Evolutionary conservation across 768 basidiomycete species (phyloP).

Genomic region (Brasilioporus rufonigricans): DNA sequence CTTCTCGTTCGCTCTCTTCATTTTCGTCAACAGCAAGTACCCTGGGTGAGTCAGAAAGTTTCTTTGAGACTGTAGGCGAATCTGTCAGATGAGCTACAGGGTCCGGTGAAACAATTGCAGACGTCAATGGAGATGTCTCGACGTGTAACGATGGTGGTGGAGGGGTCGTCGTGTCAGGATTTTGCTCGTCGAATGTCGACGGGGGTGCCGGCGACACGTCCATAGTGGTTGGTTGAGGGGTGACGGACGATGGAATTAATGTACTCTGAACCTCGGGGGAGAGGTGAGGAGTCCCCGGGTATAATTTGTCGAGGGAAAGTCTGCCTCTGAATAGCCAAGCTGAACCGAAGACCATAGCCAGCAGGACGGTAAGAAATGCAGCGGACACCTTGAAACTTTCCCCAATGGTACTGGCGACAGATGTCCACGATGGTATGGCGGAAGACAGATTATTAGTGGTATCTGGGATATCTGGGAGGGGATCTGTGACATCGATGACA

Average conservation of each 20-base stretch:
- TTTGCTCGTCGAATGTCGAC: slow-evolving; percentile 2
- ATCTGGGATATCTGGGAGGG: slow-evolving; percentile 18
- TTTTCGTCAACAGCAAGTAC: slow-evolving; percentile 33
- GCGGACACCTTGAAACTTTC: slow-evolving; percentile 14
- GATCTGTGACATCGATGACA: slow-evolving; percentile 13
- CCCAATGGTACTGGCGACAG: slow-evolving; percentile 11
- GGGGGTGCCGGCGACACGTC: neutral
- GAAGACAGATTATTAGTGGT: slow-evolving; percentile 14
- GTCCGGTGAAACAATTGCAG: neutral
- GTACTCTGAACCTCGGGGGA: neutral
- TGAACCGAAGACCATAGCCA: slow-evolving; percentile 25
- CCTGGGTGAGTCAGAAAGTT: slow-evolving; percentile 8
- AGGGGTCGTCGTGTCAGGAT: neutral
- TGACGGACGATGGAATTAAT: neutral
- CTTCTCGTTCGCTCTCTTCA: slow-evolving; percentile 63
- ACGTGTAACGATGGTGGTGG: neutral
- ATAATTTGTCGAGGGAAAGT: slow-evolving; percentile 8
- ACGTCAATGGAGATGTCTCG: neutral
- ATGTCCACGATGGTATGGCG: slow-evolving; percentile 13
- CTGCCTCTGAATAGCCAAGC: slow-evolving; percentile 27
- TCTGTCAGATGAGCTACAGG: slow-evolving; percentile 5
- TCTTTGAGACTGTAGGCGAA: slow-evolving; percentile 1
- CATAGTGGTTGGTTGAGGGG: neutral
- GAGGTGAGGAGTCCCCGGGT: slow-evolving; percentile 3
- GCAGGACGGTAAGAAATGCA: slow-evolving; percentile 19